These are phyloP conservation scores for Fonsecaea monophora DNA, from an alignment of 2,329 filamentous ascomycete genomes.

Conservation along the genomic window DNA sequence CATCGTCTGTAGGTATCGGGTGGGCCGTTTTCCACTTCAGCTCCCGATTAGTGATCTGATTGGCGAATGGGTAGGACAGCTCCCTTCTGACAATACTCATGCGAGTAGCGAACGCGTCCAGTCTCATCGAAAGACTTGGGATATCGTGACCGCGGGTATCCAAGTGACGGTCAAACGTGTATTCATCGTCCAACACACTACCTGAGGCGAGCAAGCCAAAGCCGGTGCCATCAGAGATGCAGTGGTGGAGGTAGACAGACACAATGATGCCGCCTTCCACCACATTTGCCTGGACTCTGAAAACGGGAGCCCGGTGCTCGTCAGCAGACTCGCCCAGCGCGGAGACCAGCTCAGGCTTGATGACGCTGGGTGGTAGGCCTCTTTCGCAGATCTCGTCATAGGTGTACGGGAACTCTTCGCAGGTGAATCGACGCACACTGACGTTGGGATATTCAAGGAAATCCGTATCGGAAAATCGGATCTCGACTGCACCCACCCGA, in stretches of 20 bases:
- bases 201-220: constrained; percentile 37
- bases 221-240: constrained; percentile 40
- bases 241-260: constrained; percentile 40
- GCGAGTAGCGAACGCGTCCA: constrained; percentile 34
- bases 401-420: constrained; percentile 33
- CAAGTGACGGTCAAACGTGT: constrained; percentile 33
- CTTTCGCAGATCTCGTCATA: constrained; percentile 37
- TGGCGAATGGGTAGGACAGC: constrained; percentile 33
- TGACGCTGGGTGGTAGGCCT: constrained; percentile 35
- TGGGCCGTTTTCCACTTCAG: constrained; percentile 30
- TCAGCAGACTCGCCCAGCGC: constrained; percentile 35
- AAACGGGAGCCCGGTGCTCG: constrained; percentile 35
- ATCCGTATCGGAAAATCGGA: constrained; percentile 37
- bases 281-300: constrained; percentile 39
- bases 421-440: constrained; percentile 30
- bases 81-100: constrained; percentile 34
- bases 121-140: constrained; percentile 29
- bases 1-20: background rate
- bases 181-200: constrained; percentile 33
- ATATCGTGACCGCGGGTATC: constrained; percentile 22
- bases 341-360: constrained; percentile 38
- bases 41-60: constrained; percentile 34
- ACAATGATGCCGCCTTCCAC: constrained; percentile 39
- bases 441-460: constrained; percentile 37
- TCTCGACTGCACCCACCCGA: constrained; percentile 33